These are phyloP conservation scores for Starmera caribaea DNA, from an alignment of 805 yeast species.

Conservation along the genomic window DNA sequence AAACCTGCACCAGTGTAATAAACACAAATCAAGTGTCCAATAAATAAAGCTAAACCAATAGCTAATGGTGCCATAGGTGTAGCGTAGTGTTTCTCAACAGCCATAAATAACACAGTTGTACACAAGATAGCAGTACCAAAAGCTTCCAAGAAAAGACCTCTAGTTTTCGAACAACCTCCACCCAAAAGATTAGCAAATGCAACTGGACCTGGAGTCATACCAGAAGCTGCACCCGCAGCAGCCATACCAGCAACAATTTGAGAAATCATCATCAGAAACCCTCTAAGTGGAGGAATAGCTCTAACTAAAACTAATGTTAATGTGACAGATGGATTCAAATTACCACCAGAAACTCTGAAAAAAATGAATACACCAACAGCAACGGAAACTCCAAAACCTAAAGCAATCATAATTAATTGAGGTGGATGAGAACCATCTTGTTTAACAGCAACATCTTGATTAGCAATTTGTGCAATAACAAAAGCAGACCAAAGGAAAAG, in stretches of 20 bases:
- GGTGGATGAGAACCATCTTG: slow-evolving; percentile 46
- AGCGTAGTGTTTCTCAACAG: slow-evolving; percentile 72
- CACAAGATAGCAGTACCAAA: slow-evolving; percentile 70
- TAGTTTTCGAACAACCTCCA: slow-evolving; percentile 57
- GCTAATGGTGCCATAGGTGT: slow-evolving; percentile 74
- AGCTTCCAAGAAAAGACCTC: slow-evolving; percentile 77
- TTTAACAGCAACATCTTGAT: slow-evolving; percentile 34
- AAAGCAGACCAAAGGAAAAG: slow-evolving; percentile 76
- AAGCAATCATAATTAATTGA: slow-evolving; percentile 67
- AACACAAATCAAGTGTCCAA: slow-evolving; percentile 74
- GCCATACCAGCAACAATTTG: slow-evolving; percentile 84
- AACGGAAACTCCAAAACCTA: slow-evolving; percentile 83
- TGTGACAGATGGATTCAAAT: slow-evolving; percentile 84
- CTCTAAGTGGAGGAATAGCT: slow-evolving; percentile 68
- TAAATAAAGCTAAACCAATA: slow-evolving; percentile 74
- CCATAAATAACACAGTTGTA: slow-evolving; percentile 69
- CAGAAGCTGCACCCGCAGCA: slow-evolving; percentile 83
- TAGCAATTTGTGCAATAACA: slow-evolving; percentile 78
- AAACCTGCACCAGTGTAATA: slow-evolving; percentile 87
- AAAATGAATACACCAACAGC: slow-evolving; percentile 62
- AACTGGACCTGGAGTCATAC: slow-evolving; percentile 75
- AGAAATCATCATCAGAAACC: slow-evolving; percentile 49
- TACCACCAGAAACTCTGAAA: slow-evolving; percentile 79
- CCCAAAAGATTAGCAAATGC: slow-evolving; percentile 65
- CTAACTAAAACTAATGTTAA: slow-evolving; percentile 61